phyloP scores from a whole-genome alignment of 495 filamentous ascomycete genomes.

The Peziza echinospora region DNA sequence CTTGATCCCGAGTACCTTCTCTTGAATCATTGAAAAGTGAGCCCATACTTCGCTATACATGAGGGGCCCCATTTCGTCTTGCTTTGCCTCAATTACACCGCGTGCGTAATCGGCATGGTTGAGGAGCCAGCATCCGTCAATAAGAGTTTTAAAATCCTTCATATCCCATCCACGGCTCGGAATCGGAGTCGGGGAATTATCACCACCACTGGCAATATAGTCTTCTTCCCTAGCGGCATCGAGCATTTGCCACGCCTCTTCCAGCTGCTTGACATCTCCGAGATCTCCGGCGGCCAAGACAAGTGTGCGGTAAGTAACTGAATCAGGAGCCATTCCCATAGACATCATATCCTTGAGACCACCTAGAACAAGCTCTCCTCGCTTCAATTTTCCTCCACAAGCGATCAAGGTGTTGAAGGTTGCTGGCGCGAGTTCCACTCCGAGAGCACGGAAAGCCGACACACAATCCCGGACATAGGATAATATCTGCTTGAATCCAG shows the following conservation, averaged over 20 bases:
- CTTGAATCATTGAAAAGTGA: not conserved
- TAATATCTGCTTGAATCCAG: not conserved
- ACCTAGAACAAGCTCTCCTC: conserved; percentile 15
- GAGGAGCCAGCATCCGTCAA: conserved; percentile 4
- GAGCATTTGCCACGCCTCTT: conserved; percentile 10
- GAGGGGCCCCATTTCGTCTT: not conserved
- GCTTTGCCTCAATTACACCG: conserved; percentile 3
- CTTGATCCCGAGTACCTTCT: not conserved
- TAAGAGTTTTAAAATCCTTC: conserved; percentile 9
- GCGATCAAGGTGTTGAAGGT: conserved; percentile 24
- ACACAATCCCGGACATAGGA: conserved; percentile 11
- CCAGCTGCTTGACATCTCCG: conserved; percentile 14
- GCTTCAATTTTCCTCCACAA: conserved; percentile 17
- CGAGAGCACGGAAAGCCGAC: conserved; percentile 9
- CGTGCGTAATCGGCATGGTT: conserved; percentile 5
- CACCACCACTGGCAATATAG: not conserved
- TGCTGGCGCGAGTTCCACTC: conserved; percentile 7
- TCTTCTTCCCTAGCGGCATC: conserved; percentile 1
- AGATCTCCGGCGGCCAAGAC: conserved; percentile 20
- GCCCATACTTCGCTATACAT: not conserved
- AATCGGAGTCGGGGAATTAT: not conserved
- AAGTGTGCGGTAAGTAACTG: conserved; percentile 20
- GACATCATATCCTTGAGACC: conserved; percentile 16
- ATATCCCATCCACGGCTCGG: conserved; percentile 7
- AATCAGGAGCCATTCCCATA: conserved; percentile 13